Evolutionary conservation across 1,284 basidiomycete genomes (phyloP).

Genomic region (Cerrena zonata): DNA sequence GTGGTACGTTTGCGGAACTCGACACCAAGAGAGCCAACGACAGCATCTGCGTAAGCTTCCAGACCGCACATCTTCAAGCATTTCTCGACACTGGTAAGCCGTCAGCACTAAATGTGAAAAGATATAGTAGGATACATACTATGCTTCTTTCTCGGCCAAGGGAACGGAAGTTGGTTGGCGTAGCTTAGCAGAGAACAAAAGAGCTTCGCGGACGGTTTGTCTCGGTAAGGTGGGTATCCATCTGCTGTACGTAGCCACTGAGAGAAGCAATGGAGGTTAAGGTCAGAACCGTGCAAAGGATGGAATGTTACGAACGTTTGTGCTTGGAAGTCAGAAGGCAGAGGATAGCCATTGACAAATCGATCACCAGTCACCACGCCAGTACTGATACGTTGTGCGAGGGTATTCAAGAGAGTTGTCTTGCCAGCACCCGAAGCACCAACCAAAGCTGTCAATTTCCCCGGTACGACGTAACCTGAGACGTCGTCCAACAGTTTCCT

Average conservation of each 20-base stretch:
- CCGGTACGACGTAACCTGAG: conserved; percentile 78
- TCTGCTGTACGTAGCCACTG: conserved; percentile 75
- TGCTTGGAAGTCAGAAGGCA: conserved; percentile 71
- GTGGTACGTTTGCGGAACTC: conserved; percentile 78
- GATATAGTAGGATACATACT: conserved; percentile 36
- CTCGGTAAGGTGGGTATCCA: conserved; percentile 72
- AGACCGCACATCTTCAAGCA: conserved; percentile 78
- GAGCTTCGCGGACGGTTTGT: conserved; percentile 77
- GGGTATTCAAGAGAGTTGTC: conserved; percentile 79
- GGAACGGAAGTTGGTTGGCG: conserved; percentile 71
- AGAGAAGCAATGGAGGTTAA: background rate
- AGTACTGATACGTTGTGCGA: conserved; percentile 72
- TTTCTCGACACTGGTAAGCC: conserved; percentile 55
- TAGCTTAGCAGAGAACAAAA: conserved; percentile 76
- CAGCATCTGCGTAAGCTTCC: conserved; percentile 63
- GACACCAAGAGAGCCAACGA: conserved; percentile 71
- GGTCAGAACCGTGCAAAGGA: background rate
- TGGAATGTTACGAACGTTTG: conserved; percentile 44
- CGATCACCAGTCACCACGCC: conserved; percentile 78
- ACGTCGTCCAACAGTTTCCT: conserved; percentile 71
- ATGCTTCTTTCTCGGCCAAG: conserved; percentile 69
- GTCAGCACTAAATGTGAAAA: background rate
- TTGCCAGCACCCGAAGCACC: conserved; percentile 76
- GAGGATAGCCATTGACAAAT: conserved; percentile 69
- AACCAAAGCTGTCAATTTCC: conserved; percentile 74